Evolutionary conservation across 2,329 filamentous ascomycete species (phyloP), one percentile per base, ranked within the genome.

Genomic region (Rhynchosporium secalis): DNA sequence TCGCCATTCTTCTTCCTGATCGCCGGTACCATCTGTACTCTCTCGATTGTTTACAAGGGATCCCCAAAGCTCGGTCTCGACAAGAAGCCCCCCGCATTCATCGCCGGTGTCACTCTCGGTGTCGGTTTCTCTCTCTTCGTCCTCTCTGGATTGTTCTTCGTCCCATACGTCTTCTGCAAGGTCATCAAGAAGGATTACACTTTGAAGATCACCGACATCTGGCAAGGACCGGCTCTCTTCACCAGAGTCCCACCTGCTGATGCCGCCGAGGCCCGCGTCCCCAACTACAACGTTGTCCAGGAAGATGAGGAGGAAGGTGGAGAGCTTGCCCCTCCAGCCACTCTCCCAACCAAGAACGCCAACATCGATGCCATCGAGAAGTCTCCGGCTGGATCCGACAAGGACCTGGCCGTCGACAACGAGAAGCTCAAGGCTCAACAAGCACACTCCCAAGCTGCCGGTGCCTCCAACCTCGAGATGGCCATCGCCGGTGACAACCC

Each of bases 41-140:
- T 93, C 4, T 91, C 87, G 48, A 86, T 93, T 70, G 89, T 92
- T 69, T 92, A 91, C 83, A 92, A 92, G 81, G 89, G 89, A 38
- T 91, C 89, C 9, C 88, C 89, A 29, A 86, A 80, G 63, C 81
- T 90, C 36, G 81, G 82, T 28, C 78, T 91, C 33, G 80, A 78
- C 78, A 84, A 87, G 76, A 89, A 87, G 79, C 86, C 89, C 1
- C 75, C 76, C 8, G 86, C 83, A 82, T 92, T 84, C 72, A 84
- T 92, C 64, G 87, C 81, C 10, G 77, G 82, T 13, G 87, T 91
- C 64, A 87, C 86, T 20, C 71, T 91, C 64, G 87, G 88, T 46
- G 80, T 79, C 41, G 88, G 88, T 64, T 78, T 75, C 52, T 88
- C 84, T 62, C 76, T 92, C 40, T 79, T 76, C 55, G 5, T 86